Evolutionary conservation across 2,329 filamentous ascomycete species (phyloP).

Genomic region (Colletotrichum tamarilloi): DNA sequence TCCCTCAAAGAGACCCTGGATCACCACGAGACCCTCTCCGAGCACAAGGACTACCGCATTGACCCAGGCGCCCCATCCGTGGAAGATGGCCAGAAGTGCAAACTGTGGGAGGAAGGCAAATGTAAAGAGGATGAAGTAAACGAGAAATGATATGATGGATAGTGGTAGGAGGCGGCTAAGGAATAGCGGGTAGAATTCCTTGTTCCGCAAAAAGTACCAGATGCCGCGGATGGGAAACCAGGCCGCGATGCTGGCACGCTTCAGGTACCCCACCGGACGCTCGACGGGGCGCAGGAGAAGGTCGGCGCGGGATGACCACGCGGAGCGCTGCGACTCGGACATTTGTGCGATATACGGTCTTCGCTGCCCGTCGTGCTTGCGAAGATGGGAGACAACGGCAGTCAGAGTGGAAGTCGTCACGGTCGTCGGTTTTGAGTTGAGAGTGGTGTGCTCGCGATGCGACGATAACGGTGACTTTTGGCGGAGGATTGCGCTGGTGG

Average conservation of each 20-base stretch:
- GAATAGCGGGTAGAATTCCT: slow-evolving; percentile 86
- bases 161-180: slow-evolving; percentile 82
- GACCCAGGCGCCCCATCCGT: slow-evolving; percentile 88
- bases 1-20: slow-evolving; percentile 77
- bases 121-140: slow-evolving; percentile 87
- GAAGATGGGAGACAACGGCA: no score
- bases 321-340: slow-evolving; percentile 22
- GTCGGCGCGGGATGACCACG: slow-evolving; percentile 30
- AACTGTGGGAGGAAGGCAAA: slow-evolving; percentile 92
- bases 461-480: neutral
- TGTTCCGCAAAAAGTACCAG: slow-evolving; percentile 81
- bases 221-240: slow-evolving; percentile 77
- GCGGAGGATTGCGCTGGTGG: neutral
- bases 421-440: slow-evolving; percentile 1
- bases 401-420: neutral
- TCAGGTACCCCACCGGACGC: slow-evolving; percentile 54
- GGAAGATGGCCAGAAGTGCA: slow-evolving; percentile 89
- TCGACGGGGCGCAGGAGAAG: slow-evolving; percentile 39
- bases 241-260: slow-evolving; percentile 57
- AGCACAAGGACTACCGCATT: slow-evolving; percentile 89
- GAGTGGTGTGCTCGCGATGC: neutral
- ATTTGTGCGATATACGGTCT: neutral
- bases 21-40: slow-evolving; percentile 81
- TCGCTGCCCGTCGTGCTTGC: neutral
- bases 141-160: slow-evolving; percentile 82